phyloP scores from a whole-genome alignment of 2,329 filamentous ascomycete species.

The Xylaria polymorpha region DNA sequence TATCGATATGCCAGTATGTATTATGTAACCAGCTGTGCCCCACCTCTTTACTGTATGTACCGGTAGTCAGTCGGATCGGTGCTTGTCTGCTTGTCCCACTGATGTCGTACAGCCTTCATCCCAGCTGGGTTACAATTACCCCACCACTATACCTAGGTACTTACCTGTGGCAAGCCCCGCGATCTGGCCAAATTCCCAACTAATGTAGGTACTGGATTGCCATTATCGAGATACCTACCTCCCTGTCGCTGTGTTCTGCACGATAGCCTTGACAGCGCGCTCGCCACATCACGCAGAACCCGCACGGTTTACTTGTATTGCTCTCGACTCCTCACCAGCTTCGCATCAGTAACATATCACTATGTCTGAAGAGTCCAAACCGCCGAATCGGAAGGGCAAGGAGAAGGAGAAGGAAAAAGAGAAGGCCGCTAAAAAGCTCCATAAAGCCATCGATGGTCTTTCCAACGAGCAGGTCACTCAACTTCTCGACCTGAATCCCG shows the following conservation, averaged over 20 bases:
- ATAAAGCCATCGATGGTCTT: constrained; percentile 64
- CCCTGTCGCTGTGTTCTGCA: background rate
- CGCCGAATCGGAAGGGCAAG: constrained; percentile 62
- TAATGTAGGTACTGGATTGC: constrained; percentile 17
- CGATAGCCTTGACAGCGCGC: background rate
- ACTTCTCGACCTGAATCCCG: constrained; percentile 78
- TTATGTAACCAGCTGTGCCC: background rate
- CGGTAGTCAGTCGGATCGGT: no score
- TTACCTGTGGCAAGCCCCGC: constrained; percentile 18
- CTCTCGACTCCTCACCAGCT: background rate
- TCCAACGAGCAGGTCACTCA: constrained; percentile 70
- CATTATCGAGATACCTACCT: constrained; percentile 1
- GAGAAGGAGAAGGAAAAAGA: constrained; percentile 56
- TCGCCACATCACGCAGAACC: background rate
- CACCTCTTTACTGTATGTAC: no score
- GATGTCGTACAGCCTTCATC: constrained; percentile 11
- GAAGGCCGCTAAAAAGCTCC: constrained; percentile 64
- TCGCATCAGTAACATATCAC: constrained; percentile 3
- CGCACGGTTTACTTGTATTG: background rate
- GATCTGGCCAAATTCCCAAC: constrained; percentile 30
- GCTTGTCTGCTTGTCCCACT: background rate
- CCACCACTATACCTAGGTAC: constrained; percentile 13
- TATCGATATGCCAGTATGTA: no score
- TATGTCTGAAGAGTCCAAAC: constrained; percentile 70
- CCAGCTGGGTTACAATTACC: constrained; percentile 5